A percentile compares a stretch with the other conserved stretches of the same genome.
Evolutionary conservation across 768 basidiomycete species (phyloP).

Genomic region (Cubamyces sp.): DNA sequence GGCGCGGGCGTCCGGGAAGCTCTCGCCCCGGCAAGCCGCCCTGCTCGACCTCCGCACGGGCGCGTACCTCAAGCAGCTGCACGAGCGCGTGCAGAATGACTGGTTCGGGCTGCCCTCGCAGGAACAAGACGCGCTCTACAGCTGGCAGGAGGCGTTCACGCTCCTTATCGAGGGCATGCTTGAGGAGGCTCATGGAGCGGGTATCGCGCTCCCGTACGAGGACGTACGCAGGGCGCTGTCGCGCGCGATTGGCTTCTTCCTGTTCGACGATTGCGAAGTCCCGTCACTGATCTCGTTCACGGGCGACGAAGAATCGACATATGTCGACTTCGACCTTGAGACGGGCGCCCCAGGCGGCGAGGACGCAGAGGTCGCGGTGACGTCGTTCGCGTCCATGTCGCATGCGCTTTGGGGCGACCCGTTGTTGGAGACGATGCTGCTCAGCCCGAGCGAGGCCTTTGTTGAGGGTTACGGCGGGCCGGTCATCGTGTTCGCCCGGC

Average conservation of each 20-base stretch:
- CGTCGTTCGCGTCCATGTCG: slow-evolving; percentile 41
- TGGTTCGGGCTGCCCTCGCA: slow-evolving; percentile 64
- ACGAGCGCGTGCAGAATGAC: slow-evolving; percentile 70
- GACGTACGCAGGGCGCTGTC: slow-evolving; percentile 50
- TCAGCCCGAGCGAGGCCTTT: slow-evolving; percentile 53
- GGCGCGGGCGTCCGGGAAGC: slow-evolving; percentile 41
- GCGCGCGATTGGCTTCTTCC: slow-evolving; percentile 73
- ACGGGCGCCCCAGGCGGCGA: slow-evolving; percentile 20
- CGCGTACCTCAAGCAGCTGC: slow-evolving; percentile 61
- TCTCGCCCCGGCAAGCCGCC: slow-evolving; percentile 42
- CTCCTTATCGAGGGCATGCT: slow-evolving; percentile 59
- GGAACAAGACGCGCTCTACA: slow-evolving; percentile 47
- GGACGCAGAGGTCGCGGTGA: slow-evolving; percentile 44
- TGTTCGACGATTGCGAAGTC: slow-evolving; percentile 78
- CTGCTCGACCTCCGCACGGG: slow-evolving; percentile 67
- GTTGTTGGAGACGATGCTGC: slow-evolving; percentile 67
- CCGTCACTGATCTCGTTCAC: slow-evolving; percentile 71
- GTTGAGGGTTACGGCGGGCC: slow-evolving; percentile 65
- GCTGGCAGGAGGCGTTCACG: slow-evolving; percentile 80
- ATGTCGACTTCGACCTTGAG: slow-evolving; percentile 44
- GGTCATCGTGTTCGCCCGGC: slow-evolving; percentile 61
- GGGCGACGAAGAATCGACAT: slow-evolving; percentile 59
- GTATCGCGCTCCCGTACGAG: slow-evolving; percentile 29
- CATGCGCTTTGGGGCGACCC: slow-evolving; percentile 80
- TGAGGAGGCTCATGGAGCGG: slow-evolving; percentile 41